Percentiles rank a stretch among this genome's conserved stretches.
Evolutionary conservation across 768 basidiomycete species (phyloP).

Genomic region (Hebeloma cylindrosporum): DNA sequence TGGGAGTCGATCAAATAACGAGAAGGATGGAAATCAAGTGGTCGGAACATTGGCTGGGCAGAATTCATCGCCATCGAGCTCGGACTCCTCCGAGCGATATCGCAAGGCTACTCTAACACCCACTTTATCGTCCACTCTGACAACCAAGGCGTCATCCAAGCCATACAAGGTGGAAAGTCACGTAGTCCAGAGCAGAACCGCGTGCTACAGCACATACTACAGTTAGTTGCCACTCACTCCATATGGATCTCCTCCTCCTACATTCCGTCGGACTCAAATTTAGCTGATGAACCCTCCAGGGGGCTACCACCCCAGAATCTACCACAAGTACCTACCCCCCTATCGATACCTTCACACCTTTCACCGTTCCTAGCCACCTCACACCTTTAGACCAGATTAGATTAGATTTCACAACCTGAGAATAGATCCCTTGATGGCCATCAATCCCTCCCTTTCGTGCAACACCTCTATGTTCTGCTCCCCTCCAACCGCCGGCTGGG

Average conservation of each 20-base stretch:
- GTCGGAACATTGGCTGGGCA: conserved; percentile 40
- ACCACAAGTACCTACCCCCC: neutral
- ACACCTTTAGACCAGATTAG: too few relatives aligned
- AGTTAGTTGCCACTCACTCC: conserved; percentile 18
- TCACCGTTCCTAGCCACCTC: neutral
- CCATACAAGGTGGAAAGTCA: conserved; percentile 24
- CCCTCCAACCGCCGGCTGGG: too few relatives aligned
- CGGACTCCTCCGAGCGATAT: conserved; percentile 25
- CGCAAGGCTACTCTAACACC: conserved; percentile 14
- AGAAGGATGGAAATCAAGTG: conserved; percentile 25
- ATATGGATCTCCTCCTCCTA: conserved; percentile 29
- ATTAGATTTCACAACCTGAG: too few relatives aligned
- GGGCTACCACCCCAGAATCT: conserved; percentile 9
- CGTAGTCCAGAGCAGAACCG: conserved; percentile 30
- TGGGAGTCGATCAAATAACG: conserved; percentile 36
- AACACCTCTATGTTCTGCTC: too few relatives aligned
- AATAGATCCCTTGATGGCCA: too few relatives aligned
- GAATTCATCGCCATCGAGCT: conserved; percentile 42
- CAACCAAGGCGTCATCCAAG: conserved; percentile 34
- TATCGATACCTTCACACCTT: neutral
- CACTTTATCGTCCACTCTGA: conserved; percentile 36
- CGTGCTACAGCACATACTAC: conserved; percentile 26
- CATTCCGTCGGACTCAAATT: conserved; percentile 23
- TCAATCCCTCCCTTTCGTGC: too few relatives aligned
- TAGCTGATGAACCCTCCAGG: conserved; percentile 24